These are phyloP conservation scores for Tetrahymena malaccensis DNA, from an alignment of 73 alveolate species.

Conservation along the genomic window DNA sequence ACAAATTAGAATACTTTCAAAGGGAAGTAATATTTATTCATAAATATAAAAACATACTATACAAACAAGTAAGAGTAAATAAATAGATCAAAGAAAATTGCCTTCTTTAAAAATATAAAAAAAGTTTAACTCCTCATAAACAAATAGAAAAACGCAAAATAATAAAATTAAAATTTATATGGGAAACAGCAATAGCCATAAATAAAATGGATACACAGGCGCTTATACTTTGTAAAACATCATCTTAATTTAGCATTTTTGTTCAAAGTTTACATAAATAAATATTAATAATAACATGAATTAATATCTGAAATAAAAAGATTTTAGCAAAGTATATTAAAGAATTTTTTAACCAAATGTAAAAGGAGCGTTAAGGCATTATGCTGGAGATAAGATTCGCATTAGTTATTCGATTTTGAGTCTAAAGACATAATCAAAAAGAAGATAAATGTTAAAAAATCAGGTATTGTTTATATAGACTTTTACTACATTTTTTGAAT, in stretches of 20 bases:
- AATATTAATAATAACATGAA: too few relatives aligned
- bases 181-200: neutral
- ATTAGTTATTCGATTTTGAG: neutral
- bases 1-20: neutral
- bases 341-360: neutral
- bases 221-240: neutral
- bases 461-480: neutral
- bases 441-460: neutral
- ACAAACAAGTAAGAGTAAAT: neutral
- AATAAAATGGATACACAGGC: neutral
- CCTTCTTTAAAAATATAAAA: neutral
- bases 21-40: neutral
- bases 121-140: neutral
- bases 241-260: neutral
- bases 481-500: neutral
- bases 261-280: too few relatives aligned
- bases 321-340: neutral
- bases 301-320: neutral
- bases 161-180: neutral
- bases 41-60: neutral
- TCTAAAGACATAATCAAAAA: neutral
- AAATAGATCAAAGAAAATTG: neutral
- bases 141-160: neutral
- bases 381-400: neutral
- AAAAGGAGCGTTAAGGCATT: neutral